A percentile compares a stretch with the other conserved stretches of the same genome.
Evolutionary conservation across 495 filamentous ascomycete species (phyloP).

Genomic region (Pseudomonodictys pantanalensis): DNA sequence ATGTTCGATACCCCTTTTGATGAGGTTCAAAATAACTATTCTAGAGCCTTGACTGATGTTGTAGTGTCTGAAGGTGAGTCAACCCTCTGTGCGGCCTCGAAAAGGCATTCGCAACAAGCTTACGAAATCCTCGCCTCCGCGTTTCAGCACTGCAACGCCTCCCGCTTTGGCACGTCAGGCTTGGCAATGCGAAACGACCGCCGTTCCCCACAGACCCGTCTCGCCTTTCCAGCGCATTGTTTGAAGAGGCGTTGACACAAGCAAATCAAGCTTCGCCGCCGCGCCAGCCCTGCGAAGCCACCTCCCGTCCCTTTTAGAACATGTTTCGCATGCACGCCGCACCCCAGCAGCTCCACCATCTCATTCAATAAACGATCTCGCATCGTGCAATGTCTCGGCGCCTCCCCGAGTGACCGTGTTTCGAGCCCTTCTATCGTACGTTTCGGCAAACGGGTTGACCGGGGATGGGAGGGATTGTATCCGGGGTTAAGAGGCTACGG

Average conservation of each 20-base stretch:
- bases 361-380: background rate
- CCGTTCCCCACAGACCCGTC: no score
- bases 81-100: background rate
- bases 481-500: background rate
- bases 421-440: background rate
- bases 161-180: slow-evolving; percentile 6
- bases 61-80: no score
- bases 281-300: background rate
- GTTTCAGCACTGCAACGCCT: slow-evolving; percentile 9
- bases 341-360: background rate
- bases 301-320: no score
- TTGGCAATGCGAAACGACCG: slow-evolving; percentile 24
- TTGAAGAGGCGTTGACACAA: background rate
- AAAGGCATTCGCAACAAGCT: background rate
- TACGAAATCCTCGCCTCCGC: background rate
- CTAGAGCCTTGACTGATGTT: background rate
- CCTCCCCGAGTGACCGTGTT: background rate
- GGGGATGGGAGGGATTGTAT: background rate
- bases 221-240: background rate
- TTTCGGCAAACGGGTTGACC: background rate
- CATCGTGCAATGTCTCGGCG: background rate
- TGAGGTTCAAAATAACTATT: background rate
- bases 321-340: background rate
- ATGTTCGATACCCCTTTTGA: background rate
- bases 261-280: background rate